These are phyloP conservation scores for Trichophyton benhamiae DNA, from an alignment of 2,329 filamentous ascomycete genomes.

Conservation along the genomic window DNA sequence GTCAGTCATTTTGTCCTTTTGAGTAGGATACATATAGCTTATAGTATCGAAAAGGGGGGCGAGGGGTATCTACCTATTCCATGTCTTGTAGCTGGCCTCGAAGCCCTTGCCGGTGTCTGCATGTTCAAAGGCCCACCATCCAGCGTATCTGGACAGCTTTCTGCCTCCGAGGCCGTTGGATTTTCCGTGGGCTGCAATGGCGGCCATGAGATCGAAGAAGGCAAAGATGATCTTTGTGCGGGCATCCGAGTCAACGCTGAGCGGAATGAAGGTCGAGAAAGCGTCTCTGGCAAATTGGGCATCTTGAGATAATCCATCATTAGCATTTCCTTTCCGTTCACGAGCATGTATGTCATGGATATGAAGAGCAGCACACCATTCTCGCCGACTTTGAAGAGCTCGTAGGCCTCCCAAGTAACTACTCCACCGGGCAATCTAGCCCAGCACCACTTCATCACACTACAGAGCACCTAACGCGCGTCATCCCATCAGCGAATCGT, in stretches of 20 bases:
- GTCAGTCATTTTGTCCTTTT: no score
- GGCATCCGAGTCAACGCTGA: constrained; percentile 78
- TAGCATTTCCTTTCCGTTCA: constrained; percentile 6
- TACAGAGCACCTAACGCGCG: constrained; percentile 62
- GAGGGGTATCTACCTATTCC: constrained; percentile 55
- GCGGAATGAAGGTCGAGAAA: constrained; percentile 90
- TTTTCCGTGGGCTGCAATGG: constrained; percentile 86
- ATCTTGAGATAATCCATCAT: constrained; percentile 42
- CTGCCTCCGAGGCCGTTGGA: constrained; percentile 83
- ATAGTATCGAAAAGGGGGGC: neutral
- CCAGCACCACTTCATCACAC: constrained; percentile 98
- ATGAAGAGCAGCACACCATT: constrained; percentile 41
- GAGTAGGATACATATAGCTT: neutral
- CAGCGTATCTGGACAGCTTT: constrained; percentile 87
- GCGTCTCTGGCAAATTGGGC: constrained; percentile 84
- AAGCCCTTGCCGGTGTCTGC: constrained; percentile 79
- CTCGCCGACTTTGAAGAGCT: constrained; percentile 89
- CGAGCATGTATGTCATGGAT: constrained; percentile 6
- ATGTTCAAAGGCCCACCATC: constrained; percentile 98
- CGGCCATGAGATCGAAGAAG: constrained; percentile 87
- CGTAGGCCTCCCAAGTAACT: constrained; percentile 94
- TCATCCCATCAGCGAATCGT: neutral
- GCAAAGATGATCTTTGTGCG: constrained; percentile 84
- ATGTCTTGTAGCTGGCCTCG: constrained; percentile 82
- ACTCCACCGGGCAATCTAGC: constrained; percentile 79